Conservation (phyloP, 345 rosid species). For the Nephelium lappaceum region DNA sequence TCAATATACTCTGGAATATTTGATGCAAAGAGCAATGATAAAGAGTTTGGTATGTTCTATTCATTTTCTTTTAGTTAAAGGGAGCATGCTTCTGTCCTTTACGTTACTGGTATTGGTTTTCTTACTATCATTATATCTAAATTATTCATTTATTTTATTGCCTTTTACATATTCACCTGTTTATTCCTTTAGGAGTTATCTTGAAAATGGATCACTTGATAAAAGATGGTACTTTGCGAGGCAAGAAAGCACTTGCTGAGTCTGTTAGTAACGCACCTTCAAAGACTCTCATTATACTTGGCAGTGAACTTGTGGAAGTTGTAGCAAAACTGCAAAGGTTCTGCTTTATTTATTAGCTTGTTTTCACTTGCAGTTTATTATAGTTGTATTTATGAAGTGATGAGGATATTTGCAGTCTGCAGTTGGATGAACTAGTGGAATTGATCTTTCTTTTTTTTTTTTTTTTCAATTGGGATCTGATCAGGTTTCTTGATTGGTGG, state of each 20-base stretch:
- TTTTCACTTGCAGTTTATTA: not conserved
- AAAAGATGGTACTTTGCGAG: constrained; percentile 58
- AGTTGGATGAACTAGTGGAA: not conserved
- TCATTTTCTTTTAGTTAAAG: constrained; percentile 20
- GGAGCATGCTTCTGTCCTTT: not conserved
- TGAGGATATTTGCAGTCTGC: not conserved
- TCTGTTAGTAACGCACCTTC: constrained; percentile 65
- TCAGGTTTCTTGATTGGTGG: constrained; percentile 4
- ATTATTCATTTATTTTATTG: not conserved
- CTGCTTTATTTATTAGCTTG: constrained; percentile 17
- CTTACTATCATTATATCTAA: not conserved
- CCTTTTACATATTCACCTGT: constrained; percentile 19
- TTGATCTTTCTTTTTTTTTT: not conserved
- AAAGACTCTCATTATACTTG: constrained; percentile 70
- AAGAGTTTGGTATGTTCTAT: constrained; percentile 72
- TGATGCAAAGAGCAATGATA: constrained; percentile 74
- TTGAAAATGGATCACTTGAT: constrained; percentile 88
- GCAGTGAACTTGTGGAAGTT: constrained; percentile 88
- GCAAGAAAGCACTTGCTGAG: constrained; percentile 57
- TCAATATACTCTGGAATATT: constrained; percentile 80
- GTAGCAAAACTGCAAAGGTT: constrained; percentile 95
- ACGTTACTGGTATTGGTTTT: constrained; percentile 9
- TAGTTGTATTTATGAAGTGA: constrained; percentile 16
- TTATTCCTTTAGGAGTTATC: constrained; percentile 59
- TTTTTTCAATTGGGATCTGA: not conserved